Percentiles rank a stretch among this genome's conserved stretches.
Evolutionary conservation across 2,329 filamentous ascomycete species (phyloP).

Genomic region (Fonsecaea pedrosoi): DNA sequence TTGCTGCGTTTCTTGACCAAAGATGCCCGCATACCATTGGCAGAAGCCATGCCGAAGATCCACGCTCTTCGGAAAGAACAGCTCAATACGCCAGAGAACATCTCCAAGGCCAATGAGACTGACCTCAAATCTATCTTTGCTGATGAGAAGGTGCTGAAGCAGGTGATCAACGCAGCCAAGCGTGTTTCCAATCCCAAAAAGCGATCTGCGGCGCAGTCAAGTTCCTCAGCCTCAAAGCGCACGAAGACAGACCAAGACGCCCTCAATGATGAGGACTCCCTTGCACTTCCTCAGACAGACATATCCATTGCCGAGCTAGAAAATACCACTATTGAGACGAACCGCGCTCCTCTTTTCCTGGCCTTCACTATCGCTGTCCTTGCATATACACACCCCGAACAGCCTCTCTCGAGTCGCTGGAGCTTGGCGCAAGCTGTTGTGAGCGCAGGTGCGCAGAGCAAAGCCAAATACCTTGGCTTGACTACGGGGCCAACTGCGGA

Average conservation of each 20-base stretch:
- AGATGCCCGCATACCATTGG: constrained; percentile 63
- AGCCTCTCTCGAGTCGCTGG: constrained; percentile 81
- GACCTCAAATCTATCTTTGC: constrained; percentile 52
- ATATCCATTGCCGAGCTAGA: constrained; percentile 58
- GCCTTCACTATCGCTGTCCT: constrained; percentile 78
- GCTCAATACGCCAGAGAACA: constrained; percentile 51
- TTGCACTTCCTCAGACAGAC: constrained; percentile 45
- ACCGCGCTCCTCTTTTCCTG: constrained; percentile 80
- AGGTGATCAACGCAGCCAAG: constrained; percentile 65
- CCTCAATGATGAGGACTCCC: constrained; percentile 45
- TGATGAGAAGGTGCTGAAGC: constrained; percentile 63
- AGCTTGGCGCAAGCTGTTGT: constrained; percentile 85
- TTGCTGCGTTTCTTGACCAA: constrained; percentile 65
- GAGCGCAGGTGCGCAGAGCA: constrained; percentile 77
- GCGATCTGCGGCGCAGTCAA: constrained; percentile 49
- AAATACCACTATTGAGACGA: constrained; percentile 69
- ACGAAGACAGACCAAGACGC: constrained; percentile 38
- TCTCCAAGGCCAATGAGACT: constrained; percentile 57
- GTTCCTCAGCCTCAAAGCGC: constrained; percentile 41
- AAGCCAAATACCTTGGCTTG: constrained; percentile 76
- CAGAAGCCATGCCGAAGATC: constrained; percentile 61
- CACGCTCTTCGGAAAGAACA: constrained; percentile 60
- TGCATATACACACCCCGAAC: constrained; percentile 82
- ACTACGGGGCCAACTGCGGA: constrained; percentile 69
- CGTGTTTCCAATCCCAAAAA: constrained; percentile 60